Evolutionary conservation across 192 early-diverging fungal species (phyloP), one percentile per base, ranked within the genome.

Genomic region (Thamnidium elegans): DNA sequence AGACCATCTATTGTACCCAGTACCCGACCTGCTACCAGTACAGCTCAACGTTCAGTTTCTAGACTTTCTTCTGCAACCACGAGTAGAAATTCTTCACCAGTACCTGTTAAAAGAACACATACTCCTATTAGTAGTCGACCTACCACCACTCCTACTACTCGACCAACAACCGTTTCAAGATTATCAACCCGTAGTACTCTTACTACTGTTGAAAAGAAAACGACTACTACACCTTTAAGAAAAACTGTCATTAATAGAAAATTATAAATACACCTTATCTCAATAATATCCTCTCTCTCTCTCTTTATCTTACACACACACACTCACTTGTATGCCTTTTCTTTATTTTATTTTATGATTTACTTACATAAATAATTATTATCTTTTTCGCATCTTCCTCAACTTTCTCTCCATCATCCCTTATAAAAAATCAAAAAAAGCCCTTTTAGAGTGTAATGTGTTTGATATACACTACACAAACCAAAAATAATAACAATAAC

Each of bases 241-340:
- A 48, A 48, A 48, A 48, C 46, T 48, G 46, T 48, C 46, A 48
- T 48, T 48, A 48, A 48, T 48, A 48, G 46, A 48, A 48, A 48
- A 48, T 20, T 58, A 58, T 44, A 42, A 58, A 48, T 48, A 17
- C 46, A 14, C 44, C 44, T n/a, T n/a, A n/a, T n/a, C 44, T 45
- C 44, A 9, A 9, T 13, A 45, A 13, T n/a, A n/a, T n/a, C 3
- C 45, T n/a, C 45, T 48, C 43, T 36, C 58, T 21, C 39, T 59
- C 43, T 44, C 58, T 48, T 48, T 48, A 15, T 26, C 8, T 20
- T n/a, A n/a, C n/a, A n/a, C n/a, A n/a, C n/a, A n/a, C n/a, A n/a
- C n/a, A n/a, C n/a, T n/a, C n/a, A n/a, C n/a, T n/a, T n/a, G 7
- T 7, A 52, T 10, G 6, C 23, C 21, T 52, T 30, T 52, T 26